Percentiles rank a stretch among this genome's conserved stretches.
Conservation (phyloP, 1,284 basidiomycete species). For the Cryptococcus sp. region DNA sequence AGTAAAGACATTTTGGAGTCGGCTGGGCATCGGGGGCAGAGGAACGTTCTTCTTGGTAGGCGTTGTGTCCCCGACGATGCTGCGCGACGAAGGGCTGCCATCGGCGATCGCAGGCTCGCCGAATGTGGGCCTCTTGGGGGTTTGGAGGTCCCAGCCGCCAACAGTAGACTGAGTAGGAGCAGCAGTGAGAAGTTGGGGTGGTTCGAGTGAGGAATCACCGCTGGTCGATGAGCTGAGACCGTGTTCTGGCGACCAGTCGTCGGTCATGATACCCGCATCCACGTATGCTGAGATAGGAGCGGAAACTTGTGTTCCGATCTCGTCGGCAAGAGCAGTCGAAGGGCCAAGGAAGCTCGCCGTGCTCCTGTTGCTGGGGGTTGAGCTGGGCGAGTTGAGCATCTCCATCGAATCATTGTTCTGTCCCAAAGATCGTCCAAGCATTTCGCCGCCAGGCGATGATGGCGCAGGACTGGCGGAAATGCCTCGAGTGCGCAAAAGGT, state of each 20-base stretch:
- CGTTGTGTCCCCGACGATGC: slow-evolving; percentile 32
- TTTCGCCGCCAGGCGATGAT: slow-evolving; percentile 18
- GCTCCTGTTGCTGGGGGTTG: slow-evolving; percentile 7
- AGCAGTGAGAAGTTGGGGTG: slow-evolving; percentile 12
- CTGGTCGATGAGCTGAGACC: slow-evolving; percentile 5
- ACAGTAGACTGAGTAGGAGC: slow-evolving; percentile 15
- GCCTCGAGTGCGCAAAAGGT: slow-evolving; percentile 40
- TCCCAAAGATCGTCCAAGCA: slow-evolving; percentile 26
- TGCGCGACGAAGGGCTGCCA: slow-evolving; percentile 9
- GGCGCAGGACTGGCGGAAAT: slow-evolving; percentile 18
- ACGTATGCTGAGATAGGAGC: slow-evolving; percentile 22
- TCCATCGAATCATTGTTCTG: slow-evolving; percentile 11
- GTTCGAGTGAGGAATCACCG: slow-evolving; percentile 6
- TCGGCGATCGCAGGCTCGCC: slow-evolving; percentile 14
- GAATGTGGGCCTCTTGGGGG: slow-evolving; percentile 23
- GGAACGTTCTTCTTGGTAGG: slow-evolving; percentile 36
- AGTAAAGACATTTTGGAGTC: slow-evolving; percentile 26
- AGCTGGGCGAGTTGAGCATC: slow-evolving; percentile 10
- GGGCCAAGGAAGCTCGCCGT: slow-evolving; percentile 22
- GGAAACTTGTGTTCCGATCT: slow-evolving; percentile 37
- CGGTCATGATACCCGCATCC: slow-evolving; percentile 42
- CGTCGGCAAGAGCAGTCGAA: slow-evolving; percentile 38
- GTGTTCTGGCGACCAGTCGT: slow-evolving; percentile 35
- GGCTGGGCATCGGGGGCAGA: slow-evolving; percentile 31
- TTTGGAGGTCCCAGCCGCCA: slow-evolving; percentile 20